Conservation (phyloP, 208 protist genomes). For the Trypanosoma theileri region DNA sequence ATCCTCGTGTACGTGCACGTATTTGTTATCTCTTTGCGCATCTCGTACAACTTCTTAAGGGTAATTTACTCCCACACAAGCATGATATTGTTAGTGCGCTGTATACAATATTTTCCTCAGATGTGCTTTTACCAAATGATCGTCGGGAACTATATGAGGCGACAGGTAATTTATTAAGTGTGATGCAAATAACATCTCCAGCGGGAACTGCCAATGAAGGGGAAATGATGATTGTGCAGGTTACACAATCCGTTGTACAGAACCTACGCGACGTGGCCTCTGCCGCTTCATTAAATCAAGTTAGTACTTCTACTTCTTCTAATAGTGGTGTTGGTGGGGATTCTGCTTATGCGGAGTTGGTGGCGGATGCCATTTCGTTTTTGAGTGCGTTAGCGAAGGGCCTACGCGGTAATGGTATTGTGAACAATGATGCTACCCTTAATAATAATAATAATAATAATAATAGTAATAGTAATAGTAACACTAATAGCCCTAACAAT, state of each 20-base stretch:
- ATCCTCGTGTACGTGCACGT: constrained; percentile 52
- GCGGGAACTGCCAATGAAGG: constrained; percentile 1
- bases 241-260: constrained; percentile 17
- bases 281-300: background rate
- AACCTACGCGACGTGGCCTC: constrained; percentile 10
- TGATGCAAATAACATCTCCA: background rate
- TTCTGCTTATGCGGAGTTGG: constrained; percentile 25
- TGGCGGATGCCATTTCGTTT: constrained; percentile 57
- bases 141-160: constrained; percentile 73
- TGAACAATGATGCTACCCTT: background rate
- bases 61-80: constrained; percentile 38
- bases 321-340: background rate
- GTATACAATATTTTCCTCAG: constrained; percentile 47
- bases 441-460: constrained; percentile 2
- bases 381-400: constrained; percentile 55
- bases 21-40: constrained; percentile 78
- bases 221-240: constrained; percentile 19
- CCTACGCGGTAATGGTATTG: constrained; percentile 1
- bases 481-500: constrained; percentile 1
- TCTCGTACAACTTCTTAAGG: constrained; percentile 55
- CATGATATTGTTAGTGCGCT: constrained; percentile 63
- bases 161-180: constrained; percentile 60
- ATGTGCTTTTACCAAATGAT: constrained; percentile 40
- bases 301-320: background rate
- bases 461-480: background rate